Conservation (phyloP, 2,329 filamentous ascomycete genomes). For the Ceratocystis harringtonii region DNA sequence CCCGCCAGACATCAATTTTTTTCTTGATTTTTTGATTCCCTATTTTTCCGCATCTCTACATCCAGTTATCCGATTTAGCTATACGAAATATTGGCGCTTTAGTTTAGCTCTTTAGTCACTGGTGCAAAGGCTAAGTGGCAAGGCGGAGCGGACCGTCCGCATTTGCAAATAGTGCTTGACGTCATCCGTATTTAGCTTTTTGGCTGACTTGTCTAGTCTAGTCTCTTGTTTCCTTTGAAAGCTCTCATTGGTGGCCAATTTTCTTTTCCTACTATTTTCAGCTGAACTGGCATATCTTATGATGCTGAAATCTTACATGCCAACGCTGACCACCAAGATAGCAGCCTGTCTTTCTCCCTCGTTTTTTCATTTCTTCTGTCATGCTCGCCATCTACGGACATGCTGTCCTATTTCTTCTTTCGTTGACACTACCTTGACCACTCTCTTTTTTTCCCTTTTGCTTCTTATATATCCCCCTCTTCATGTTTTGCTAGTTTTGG, state of each 20-base stretch:
- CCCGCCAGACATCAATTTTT: not conserved
- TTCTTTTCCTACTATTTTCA: not conserved
- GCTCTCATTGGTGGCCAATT: not conserved
- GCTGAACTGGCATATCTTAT: not conserved
- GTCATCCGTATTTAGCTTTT: not conserved
- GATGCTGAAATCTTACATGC: not conserved
- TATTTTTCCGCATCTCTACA: not conserved
- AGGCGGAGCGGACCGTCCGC: not conserved
- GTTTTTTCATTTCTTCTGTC: not conserved
- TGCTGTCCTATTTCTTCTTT: not conserved
- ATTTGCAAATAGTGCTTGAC: not conserved
- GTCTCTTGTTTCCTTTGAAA: not conserved
- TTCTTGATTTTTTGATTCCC: not conserved
- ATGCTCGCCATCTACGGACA: not conserved
- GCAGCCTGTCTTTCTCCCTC: not conserved
- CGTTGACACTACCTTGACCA: slow-evolving; percentile 5
- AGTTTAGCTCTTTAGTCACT: not conserved
- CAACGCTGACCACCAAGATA: not conserved
- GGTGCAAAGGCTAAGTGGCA: not conserved
- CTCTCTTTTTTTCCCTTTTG: slow-evolving; percentile 1
- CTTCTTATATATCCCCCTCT: slow-evolving; percentile 10
- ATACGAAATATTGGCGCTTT: not conserved
- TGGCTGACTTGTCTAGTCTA: not conserved
- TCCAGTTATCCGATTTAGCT: not conserved
- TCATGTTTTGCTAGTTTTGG: not conserved